A percentile compares a stretch with the other conserved stretches of the same genome.
phyloP scores from a whole-genome alignment of 306 rosid species.

The Crotalaria pallida region DNA sequence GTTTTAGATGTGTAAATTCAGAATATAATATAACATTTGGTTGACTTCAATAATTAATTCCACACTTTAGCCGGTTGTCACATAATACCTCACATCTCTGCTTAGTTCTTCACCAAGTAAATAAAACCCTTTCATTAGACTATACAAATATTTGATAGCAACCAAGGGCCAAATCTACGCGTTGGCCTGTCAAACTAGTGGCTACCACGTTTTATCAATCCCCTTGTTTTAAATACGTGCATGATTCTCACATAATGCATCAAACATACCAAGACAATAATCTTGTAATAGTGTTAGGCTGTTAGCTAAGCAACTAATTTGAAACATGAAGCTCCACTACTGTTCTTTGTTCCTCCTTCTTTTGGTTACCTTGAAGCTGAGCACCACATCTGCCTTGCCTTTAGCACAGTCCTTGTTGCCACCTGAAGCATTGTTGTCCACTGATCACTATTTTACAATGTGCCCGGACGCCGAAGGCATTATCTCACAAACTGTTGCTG shows the following conservation, averaged over 20 bases:
- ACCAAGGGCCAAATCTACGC: slow-evolving; percentile 26
- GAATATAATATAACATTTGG: neutral
- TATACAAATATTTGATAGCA: neutral
- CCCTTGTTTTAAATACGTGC: slow-evolving; percentile 21
- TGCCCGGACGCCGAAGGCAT: slow-evolving; percentile 73
- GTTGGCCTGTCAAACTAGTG: slow-evolving; percentile 47
- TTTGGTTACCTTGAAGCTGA: slow-evolving; percentile 26
- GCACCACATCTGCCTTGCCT: slow-evolving; percentile 13
- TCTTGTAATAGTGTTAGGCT: too few species aligned
- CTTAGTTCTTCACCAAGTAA: slow-evolving; percentile 23
- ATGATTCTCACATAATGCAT: slow-evolving; percentile 14
- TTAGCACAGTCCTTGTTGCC: neutral
- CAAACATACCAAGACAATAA: neutral
- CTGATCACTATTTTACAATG: slow-evolving; percentile 35
- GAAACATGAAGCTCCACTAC: slow-evolving; percentile 40
- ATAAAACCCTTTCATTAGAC: neutral
- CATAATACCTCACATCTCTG: neutral
- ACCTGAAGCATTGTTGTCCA: slow-evolving; percentile 42
- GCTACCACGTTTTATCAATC: slow-evolving; percentile 39
- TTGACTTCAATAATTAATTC: slow-evolving; percentile 16
- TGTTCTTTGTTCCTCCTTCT: slow-evolving; percentile 22
- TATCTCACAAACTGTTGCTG: slow-evolving; percentile 47
- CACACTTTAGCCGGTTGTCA: slow-evolving; percentile 14
- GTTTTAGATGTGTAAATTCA: neutral
- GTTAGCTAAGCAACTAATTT: neutral